Percentiles rank a stretch among this genome's conserved stretches.
phyloP scores from a whole-genome alignment of 371 early-diverging fungal species.

The Mucor mucedo region DNA sequence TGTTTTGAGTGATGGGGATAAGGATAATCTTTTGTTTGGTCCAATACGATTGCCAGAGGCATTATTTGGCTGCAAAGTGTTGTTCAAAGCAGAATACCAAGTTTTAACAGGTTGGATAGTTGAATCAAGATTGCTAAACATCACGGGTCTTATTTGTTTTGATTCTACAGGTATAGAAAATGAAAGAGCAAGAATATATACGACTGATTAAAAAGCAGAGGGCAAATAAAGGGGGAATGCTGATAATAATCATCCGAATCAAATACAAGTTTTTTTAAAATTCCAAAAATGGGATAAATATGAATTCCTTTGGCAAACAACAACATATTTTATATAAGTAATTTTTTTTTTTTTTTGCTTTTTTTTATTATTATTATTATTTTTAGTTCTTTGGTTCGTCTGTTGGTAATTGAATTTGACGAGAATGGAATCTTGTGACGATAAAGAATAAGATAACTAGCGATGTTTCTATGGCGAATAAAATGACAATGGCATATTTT shows the following conservation, averaged over 20 bases:
- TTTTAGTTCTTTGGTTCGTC: slow-evolving; percentile 11
- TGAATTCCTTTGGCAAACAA: not conserved
- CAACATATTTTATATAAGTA: not conserved
- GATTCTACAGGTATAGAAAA: not conserved
- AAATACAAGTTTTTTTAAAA: not conserved
- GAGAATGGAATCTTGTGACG: not conserved
- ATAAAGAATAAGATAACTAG: slow-evolving; percentile 9
- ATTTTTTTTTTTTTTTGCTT: not conserved
- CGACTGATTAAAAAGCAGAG: not conserved
- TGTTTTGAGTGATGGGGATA: not conserved
- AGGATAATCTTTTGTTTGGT: not conserved
- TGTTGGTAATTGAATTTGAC: slow-evolving; percentile 17
- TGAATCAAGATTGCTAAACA: not conserved
- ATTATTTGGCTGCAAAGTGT: not conserved
- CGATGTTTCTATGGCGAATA: slow-evolving; percentile 35
- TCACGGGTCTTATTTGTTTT: not conserved
- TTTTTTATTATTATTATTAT: not conserved
- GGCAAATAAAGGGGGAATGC: not conserved
- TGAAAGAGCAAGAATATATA: not conserved
- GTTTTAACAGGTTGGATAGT: not conserved
- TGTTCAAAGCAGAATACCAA: not conserved
- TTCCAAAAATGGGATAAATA: not conserved
- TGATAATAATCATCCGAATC: not conserved
- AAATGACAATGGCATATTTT: slow-evolving; percentile 36
- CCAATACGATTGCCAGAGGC: not conserved